Conservation (phyloP, 345 rosid genomes). For the Lumnitzera littorea region DNA sequence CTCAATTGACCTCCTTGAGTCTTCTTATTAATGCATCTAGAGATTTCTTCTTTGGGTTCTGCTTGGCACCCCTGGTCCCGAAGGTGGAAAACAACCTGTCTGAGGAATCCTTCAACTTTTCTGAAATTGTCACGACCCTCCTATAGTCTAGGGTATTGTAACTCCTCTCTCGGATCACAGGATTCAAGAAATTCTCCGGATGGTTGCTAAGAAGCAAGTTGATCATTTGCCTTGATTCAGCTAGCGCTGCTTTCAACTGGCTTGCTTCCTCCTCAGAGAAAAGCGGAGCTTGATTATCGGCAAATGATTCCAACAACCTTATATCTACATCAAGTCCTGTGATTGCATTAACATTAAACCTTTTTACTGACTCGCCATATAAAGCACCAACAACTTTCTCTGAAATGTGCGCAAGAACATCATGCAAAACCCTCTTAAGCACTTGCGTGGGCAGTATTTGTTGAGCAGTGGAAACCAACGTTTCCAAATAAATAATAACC, state of each 20-base stretch:
- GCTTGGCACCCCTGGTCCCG: constrained; percentile 80
- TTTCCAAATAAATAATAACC: constrained; percentile 83
- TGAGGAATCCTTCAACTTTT: constrained; percentile 85
- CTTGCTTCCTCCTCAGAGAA: constrained; percentile 67
- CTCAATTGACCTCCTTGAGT: constrained; percentile 83
- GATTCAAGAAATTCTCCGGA: constrained; percentile 81
- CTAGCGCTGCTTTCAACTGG: constrained; percentile 77
- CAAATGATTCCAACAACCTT: constrained; percentile 77
- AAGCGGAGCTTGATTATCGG: constrained; percentile 58
- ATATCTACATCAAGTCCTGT: constrained; percentile 81
- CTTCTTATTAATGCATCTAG: constrained; percentile 80
- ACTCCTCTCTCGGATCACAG: constrained; percentile 85
- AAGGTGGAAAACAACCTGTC: constrained; percentile 88
- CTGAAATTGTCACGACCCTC: constrained; percentile 70
- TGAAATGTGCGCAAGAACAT: constrained; percentile 82
- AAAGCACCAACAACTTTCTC: constrained; percentile 66
- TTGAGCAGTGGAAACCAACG: constrained; percentile 92
- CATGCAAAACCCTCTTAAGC: constrained; percentile 71
- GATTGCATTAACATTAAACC: constrained; percentile 69
- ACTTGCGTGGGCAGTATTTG: constrained; percentile 80
- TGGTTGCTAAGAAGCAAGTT: constrained; percentile 82
- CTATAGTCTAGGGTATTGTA: constrained; percentile 69
- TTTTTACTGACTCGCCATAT: constrained; percentile 70
- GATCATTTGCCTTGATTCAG: constrained; percentile 72
- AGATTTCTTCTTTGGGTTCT: constrained; percentile 89